Percentiles rank a stretch among this genome's conserved stretches.
Evolutionary conservation across 139 green algal genomes (phyloP).

Genomic region (Haematococcus lacustris): DNA sequence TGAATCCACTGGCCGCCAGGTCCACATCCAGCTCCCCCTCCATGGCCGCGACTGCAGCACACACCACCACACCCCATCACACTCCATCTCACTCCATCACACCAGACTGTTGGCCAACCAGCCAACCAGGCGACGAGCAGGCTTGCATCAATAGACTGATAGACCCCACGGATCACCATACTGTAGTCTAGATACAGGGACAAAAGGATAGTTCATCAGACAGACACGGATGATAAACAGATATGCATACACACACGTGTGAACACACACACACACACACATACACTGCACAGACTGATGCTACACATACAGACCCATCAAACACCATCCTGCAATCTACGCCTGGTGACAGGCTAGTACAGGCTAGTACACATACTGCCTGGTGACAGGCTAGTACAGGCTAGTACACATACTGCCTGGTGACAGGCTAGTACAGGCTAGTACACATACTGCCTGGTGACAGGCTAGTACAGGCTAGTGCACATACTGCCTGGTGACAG

Average conservation of each 20-base stretch:
- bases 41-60: constrained; percentile 5
- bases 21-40: constrained; percentile 44
- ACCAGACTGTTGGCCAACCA: background rate
- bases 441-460: too few species aligned
- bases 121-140: background rate
- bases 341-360: too few species aligned
- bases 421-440: too few species aligned
- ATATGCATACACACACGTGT: background rate
- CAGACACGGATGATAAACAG: background rate
- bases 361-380: background rate
- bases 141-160: background rate
- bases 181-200: background rate
- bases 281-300: background rate
- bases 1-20: constrained; percentile 63
- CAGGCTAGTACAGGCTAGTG: too few species aligned
- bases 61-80: constrained; percentile 2
- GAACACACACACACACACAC: background rate
- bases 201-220: background rate
- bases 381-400: background rate
- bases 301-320: background rate
- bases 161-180: background rate
- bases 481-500: too few species aligned
- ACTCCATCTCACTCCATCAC: background rate
- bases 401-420: too few species aligned
- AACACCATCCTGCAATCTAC: background rate